Percentiles rank a stretch among this genome's conserved stretches.
Conservation (phyloP, 768 basidiomycete genomes). For the Amyloporia xantha region DNA sequence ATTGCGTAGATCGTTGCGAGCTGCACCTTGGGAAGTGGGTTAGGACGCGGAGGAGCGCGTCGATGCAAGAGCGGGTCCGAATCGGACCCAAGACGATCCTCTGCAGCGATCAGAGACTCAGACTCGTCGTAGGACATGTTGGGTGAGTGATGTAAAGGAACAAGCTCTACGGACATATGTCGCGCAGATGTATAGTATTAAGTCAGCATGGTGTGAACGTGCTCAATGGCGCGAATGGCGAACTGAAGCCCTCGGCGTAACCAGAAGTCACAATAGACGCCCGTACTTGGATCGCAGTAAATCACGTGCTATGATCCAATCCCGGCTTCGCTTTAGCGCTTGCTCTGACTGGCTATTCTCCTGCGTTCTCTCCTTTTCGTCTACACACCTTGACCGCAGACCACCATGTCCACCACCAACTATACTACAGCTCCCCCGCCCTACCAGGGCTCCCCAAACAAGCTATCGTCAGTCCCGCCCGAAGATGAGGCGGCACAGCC, state of each 20-base stretch:
- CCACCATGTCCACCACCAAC: conserved; percentile 19
- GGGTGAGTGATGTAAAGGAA: neutral
- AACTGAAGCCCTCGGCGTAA: neutral
- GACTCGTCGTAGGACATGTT: neutral
- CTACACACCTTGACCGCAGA: conserved; percentile 8
- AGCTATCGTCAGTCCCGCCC: conserved; percentile 9
- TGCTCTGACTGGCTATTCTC: neutral
- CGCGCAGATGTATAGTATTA: neutral
- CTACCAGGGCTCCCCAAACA: conserved; percentile 13
- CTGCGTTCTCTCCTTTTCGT: neutral
- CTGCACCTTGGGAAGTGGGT: conserved; percentile 49
- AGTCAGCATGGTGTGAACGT: neutral
- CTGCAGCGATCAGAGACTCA: neutral
- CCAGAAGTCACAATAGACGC: neutral
- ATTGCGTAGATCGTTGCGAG: conserved; percentile 49
- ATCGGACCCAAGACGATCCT: neutral
- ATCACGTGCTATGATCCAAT: neutral
- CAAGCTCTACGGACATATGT: neutral
- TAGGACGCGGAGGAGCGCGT: neutral
- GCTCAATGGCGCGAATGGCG: conserved; percentile 3
- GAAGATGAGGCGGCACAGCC: conserved; percentile 35
- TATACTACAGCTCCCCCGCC: conserved; percentile 21
- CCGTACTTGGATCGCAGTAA: neutral
- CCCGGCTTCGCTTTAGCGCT: neutral
- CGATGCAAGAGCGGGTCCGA: neutral